A percentile compares a stretch with the other conserved stretches of the same genome.
These are phyloP conservation scores for Poronia punctata DNA, from an alignment of 495 filamentous ascomycete species.

Conservation along the genomic window DNA sequence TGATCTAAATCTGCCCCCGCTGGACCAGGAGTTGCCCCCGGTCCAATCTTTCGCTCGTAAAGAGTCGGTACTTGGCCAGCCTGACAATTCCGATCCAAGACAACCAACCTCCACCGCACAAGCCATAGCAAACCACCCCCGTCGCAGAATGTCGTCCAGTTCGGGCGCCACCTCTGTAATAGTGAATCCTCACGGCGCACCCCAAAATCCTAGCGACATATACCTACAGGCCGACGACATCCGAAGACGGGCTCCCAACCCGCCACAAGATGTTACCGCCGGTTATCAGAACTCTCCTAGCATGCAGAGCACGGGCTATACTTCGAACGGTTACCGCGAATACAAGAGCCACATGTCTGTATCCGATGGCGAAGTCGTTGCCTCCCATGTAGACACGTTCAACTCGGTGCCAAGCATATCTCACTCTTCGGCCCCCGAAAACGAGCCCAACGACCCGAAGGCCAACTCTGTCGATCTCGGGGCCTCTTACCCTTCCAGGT, in stretches of 20 bases:
- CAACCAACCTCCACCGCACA: conserved; percentile 3
- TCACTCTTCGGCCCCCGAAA: conserved; percentile 1
- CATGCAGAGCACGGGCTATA: conserved; percentile 13
- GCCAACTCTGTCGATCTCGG: conserved; percentile 9
- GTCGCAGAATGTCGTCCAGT: conserved; percentile 1
- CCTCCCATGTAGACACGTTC: conserved; percentile 1
- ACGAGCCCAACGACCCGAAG: neutral
- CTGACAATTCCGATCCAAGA: conserved; percentile 4
- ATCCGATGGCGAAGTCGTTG: too few relatives aligned
- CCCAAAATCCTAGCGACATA: conserved; percentile 25
- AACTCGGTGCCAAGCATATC: neutral
- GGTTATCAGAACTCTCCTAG: conserved; percentile 8
- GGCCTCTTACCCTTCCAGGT: conserved; percentile 22
- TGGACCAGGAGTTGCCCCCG: conserved; percentile 17
- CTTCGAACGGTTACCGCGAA: conserved; percentile 16
- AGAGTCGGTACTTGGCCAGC: conserved; percentile 14
- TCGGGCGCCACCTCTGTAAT: conserved; percentile 1
- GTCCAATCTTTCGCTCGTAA: conserved; percentile 13
- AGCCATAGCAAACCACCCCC: neutral
- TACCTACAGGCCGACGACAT: conserved; percentile 26
- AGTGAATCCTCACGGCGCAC: conserved; percentile 23
- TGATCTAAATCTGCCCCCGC: conserved; percentile 19
- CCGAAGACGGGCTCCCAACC: conserved; percentile 16
- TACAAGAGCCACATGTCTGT: neutral
- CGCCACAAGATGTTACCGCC: conserved; percentile 10